Evolutionary conservation across 2,329 filamentous ascomycete genomes (phyloP).

Genomic region (Colletotrichum abscissum): DNA sequence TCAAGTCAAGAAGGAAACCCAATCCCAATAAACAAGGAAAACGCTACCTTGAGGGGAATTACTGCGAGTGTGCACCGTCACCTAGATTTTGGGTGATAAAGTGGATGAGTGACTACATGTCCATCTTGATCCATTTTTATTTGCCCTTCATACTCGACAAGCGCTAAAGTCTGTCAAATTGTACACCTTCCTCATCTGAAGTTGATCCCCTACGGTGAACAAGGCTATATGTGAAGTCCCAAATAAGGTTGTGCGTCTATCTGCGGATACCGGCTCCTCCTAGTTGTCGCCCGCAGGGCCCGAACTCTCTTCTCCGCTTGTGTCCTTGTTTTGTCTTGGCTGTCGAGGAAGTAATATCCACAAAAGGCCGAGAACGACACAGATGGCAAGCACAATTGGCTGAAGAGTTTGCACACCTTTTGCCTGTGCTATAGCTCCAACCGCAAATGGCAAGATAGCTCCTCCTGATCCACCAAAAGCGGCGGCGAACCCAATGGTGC

Average conservation of each 20-base stretch:
- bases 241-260: neutral
- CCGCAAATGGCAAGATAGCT: conserved; percentile 72
- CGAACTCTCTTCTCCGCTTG: neutral
- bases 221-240: neutral
- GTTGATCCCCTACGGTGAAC: neutral
- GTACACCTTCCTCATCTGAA: neutral
- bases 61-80: too few relatives aligned
- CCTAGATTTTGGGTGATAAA: neutral
- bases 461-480: conserved; percentile 82
- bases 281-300: neutral
- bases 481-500: conserved; percentile 82
- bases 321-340: neutral
- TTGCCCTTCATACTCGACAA: too few relatives aligned
- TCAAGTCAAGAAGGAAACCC: neutral
- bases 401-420: conserved; percentile 68
- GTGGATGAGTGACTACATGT: neutral
- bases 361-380: conserved; percentile 55
- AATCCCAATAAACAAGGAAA: neutral
- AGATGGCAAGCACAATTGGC: conserved; percentile 62
- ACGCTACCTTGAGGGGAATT: neutral
- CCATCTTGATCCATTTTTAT: too few relatives aligned
- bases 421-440: conserved; percentile 73
- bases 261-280: neutral
- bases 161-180: too few relatives aligned
- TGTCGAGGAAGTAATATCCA: conserved; percentile 49